Conservation (phyloP, 2,329 filamentous ascomycete species). For the Ceratocystis diversiconidia region DNA sequence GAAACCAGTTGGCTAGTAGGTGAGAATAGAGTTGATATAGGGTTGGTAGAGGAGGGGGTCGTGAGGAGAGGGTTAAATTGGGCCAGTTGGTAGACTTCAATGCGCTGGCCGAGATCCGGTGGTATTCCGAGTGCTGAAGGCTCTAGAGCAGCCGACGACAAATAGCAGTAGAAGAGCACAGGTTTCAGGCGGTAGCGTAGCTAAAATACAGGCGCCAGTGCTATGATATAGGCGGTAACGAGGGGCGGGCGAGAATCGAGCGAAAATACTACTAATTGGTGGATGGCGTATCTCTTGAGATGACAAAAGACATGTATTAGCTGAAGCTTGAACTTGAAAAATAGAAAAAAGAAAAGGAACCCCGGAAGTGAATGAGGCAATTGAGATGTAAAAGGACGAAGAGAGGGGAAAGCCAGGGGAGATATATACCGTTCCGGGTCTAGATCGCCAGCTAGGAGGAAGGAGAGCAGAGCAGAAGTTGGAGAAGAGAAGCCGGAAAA, state of each 20-base stretch:
- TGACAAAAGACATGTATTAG: background rate
- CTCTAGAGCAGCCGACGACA: background rate
- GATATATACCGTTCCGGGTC: constrained; percentile 6
- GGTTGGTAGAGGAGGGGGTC: background rate
- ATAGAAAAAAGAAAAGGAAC: constrained; percentile 1
- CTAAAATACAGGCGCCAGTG: background rate
- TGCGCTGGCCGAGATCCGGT: constrained; percentile 4
- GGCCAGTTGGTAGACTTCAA: background rate
- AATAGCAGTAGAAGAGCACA: background rate
- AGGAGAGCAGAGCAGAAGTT: background rate
- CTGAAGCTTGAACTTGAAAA: background rate
- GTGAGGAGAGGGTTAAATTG: background rate
- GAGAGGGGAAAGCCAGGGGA: background rate
- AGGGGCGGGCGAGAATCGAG: background rate
- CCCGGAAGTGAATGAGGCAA: background rate
- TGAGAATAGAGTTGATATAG: background rate
- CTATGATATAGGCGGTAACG: background rate
- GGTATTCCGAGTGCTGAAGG: background rate
- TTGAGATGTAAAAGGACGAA: background rate
- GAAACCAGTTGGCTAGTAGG: background rate
- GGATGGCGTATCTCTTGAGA: background rate
- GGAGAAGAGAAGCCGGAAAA: background rate
- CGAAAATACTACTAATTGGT: background rate
- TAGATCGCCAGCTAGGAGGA: background rate
- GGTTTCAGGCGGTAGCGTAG: background rate